Evolutionary conservation across 2,329 filamentous ascomycete genomes (phyloP).

Genomic region (Fusarium fracticaudum): DNA sequence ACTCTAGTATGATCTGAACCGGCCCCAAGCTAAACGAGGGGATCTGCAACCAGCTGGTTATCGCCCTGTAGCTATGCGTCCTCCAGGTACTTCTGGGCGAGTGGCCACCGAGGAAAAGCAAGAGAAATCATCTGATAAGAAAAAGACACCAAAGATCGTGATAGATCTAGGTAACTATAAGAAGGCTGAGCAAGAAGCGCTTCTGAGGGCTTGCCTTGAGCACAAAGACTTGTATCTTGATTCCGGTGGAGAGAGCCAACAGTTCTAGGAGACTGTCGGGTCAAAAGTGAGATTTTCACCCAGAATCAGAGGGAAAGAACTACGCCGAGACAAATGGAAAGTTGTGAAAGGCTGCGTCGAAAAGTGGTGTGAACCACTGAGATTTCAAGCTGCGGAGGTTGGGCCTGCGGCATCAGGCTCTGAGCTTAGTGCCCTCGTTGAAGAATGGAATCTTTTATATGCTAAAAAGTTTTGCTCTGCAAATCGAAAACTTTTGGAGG

Average conservation of each 20-base stretch:
- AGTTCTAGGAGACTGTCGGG: not conserved
- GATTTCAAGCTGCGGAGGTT: not conserved
- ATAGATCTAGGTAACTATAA: not conserved
- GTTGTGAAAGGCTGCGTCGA: rapidly evolving
- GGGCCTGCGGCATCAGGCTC: rapidly evolving
- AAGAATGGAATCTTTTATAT: not conserved
- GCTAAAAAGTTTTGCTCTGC: rapidly evolving
- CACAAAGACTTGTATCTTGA: not conserved
- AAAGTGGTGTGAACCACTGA: not conserved
- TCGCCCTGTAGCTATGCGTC: not conserved
- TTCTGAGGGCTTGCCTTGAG: not conserved
- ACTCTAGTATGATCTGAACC: constrained; percentile 3
- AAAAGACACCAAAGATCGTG: too few species aligned
- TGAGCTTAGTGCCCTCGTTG: rapidly evolving
- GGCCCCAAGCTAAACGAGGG: constrained; percentile 2
- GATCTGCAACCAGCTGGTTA: constrained; percentile 2
- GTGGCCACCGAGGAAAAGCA: rapidly evolving
- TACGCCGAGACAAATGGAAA: not conserved
- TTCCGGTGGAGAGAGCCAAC: not conserved
- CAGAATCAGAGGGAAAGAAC: rapidly evolving
- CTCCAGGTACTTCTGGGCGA: rapidly evolving
- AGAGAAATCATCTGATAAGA: rapidly evolving
- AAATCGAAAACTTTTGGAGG: not conserved
- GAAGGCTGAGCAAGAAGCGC: not conserved
- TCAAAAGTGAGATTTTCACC: not conserved